Conservation (phyloP, 352 stramenopile species). For the Globisporangium barbulae region DNA sequence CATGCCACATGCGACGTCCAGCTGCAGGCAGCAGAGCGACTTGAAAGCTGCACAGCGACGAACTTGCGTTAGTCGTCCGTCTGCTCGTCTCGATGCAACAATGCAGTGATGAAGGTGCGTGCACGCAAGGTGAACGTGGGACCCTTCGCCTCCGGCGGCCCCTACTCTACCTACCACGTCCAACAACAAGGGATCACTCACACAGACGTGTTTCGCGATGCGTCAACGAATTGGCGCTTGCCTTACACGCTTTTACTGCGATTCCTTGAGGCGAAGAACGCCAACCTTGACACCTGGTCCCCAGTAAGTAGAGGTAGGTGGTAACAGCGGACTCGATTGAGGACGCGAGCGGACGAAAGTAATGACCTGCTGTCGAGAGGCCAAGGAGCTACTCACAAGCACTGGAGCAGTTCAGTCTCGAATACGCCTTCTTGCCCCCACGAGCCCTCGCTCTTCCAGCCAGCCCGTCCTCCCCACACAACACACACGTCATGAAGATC, state of each 20-base stretch:
- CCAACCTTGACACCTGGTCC: background rate
- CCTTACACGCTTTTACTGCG: too few relatives aligned
- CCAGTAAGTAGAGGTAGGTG: background rate
- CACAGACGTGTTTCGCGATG: background rate
- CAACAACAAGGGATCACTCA: background rate
- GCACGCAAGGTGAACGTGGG: background rate
- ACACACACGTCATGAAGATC: constrained; percentile 5
- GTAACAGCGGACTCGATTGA: too few relatives aligned
- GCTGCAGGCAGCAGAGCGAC: too few relatives aligned
- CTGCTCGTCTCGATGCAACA: too few relatives aligned
- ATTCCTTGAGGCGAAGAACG: background rate
- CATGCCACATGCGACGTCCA: too few relatives aligned
- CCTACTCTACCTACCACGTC: constrained; percentile 1
- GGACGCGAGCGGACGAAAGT: background rate
- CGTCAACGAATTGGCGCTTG: background rate
- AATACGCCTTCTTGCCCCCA: background rate
- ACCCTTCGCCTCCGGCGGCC: background rate
- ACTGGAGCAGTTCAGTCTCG: background rate
- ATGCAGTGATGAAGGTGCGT: background rate
- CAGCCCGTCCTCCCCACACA: background rate
- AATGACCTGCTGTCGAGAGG: background rate
- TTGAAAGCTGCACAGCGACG: too few relatives aligned
- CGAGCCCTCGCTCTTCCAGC: background rate
- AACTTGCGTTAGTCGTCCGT: too few relatives aligned
- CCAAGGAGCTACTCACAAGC: background rate